Evolutionary conservation across 371 early-diverging fungal genomes (phyloP).

Genomic region (Saksenaea vasiformis): DNA sequence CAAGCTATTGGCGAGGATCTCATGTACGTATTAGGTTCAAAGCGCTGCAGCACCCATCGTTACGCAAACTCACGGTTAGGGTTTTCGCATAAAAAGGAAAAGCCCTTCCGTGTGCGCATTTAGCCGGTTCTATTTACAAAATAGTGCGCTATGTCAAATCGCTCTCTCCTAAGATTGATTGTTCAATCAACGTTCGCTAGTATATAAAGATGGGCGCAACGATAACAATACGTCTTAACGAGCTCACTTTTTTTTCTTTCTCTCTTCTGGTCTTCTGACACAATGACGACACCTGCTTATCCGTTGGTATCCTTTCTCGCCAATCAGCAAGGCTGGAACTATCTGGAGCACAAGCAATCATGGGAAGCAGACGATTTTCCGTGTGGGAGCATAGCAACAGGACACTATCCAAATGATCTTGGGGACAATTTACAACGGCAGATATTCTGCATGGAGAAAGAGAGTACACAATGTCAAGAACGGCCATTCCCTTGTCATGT

Average conservation of each 20-base stretch:
- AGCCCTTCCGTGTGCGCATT: neutral
- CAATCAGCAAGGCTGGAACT: neutral
- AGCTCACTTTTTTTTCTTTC: no score
- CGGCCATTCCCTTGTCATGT: conserved; percentile 27
- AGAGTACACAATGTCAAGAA: neutral
- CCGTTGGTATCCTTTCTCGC: neutral
- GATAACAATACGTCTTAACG: no score
- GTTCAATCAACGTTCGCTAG: no score
- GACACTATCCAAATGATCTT: neutral
- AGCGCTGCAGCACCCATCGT: neutral
- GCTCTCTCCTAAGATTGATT: no score
- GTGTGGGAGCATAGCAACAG: neutral
- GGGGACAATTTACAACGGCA: neutral
- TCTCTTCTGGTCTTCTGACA: neutral
- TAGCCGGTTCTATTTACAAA: neutral
- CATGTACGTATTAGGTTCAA: no score
- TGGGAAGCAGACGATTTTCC: neutral
- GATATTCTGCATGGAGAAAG: neutral
- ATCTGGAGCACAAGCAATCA: neutral
- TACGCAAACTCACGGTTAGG: neutral
- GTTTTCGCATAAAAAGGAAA: neutral
- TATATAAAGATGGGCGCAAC: no score
- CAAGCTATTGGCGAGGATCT: no score
- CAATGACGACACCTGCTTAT: neutral
- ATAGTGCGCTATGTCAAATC: neutral